A percentile compares a stretch with the other conserved stretches of the same genome.
phyloP scores from a whole-genome alignment of 129 eudicot genomes.

The Artemisia tridentata region DNA sequence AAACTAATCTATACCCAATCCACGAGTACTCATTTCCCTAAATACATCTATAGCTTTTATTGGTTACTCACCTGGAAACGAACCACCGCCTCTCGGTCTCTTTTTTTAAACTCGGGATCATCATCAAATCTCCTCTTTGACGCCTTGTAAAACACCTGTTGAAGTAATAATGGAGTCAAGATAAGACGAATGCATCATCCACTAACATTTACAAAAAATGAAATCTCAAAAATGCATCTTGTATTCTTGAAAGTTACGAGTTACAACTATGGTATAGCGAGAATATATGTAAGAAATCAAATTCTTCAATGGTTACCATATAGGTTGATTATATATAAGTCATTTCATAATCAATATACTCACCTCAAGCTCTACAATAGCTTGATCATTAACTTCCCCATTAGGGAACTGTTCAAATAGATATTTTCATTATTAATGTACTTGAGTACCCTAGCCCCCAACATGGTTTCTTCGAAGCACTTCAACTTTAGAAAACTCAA shows the following conservation, averaged over 20 bases:
- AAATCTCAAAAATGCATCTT: too few relatives aligned
- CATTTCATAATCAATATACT: slow-evolving; percentile 19
- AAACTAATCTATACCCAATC: too few relatives aligned
- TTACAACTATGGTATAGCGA: too few relatives aligned
- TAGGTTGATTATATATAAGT: background rate
- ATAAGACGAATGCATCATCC: too few relatives aligned
- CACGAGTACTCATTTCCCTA: too few relatives aligned
- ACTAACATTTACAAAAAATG: too few relatives aligned
- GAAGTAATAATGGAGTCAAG: slow-evolving; percentile 23
- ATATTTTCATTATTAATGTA: slow-evolving; percentile 17
- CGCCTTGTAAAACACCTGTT: slow-evolving; percentile 45
- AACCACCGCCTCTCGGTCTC: slow-evolving; percentile 90
- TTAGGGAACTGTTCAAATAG: slow-evolving; percentile 73
- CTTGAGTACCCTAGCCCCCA: slow-evolving; percentile 81
- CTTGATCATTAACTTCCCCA: slow-evolving; percentile 72
- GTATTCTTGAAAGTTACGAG: too few relatives aligned
- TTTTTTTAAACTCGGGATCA: slow-evolving; percentile 83
- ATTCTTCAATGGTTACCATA: background rate
- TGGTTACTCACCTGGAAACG: slow-evolving; percentile 74
- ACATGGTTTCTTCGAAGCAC: too few relatives aligned
- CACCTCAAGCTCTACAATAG: slow-evolving; percentile 88
- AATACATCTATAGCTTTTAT: too few relatives aligned
- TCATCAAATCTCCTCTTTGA: too few relatives aligned
- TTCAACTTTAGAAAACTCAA: too few relatives aligned
- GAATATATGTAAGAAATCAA: background rate